Evolutionary conservation across 257 asterid species (phyloP).

Genomic region (Primulina eburnea): DNA sequence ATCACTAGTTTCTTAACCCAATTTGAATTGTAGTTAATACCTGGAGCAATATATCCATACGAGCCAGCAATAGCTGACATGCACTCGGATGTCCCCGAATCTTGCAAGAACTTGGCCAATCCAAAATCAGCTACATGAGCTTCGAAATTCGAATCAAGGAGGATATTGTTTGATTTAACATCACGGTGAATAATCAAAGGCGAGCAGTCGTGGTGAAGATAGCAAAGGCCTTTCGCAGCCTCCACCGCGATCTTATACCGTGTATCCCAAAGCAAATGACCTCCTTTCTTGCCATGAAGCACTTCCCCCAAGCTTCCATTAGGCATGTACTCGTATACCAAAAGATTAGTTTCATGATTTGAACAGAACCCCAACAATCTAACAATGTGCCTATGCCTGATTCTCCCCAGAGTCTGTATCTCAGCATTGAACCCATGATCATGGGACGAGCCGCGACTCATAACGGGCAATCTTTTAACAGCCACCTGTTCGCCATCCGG

Average conservation of each 20-base stretch:
- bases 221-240: constrained; percentile 35
- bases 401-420: constrained; percentile 33
- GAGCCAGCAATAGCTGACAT: constrained; percentile 40
- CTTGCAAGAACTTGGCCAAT: constrained; percentile 26
- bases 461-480: constrained; percentile 27
- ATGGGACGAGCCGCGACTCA: constrained; percentile 30
- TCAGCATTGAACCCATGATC: constrained; percentile 34
- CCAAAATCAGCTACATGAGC: constrained; percentile 39
- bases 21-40: constrained; percentile 10
- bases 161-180: constrained; percentile 22
- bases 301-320: constrained; percentile 32
- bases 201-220: constrained; percentile 34
- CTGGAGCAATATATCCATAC: constrained; percentile 36
- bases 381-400: constrained; percentile 33
- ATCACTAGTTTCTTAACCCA: not conserved
- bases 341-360: constrained; percentile 30
- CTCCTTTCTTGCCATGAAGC: constrained; percentile 33
- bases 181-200: constrained; percentile 34
- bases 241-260: constrained; percentile 31
- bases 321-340: constrained; percentile 17
- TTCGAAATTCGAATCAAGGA: constrained; percentile 29
- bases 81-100: constrained; percentile 33
- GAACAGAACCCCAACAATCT: constrained; percentile 32
- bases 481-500: constrained; percentile 29
- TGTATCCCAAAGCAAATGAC: constrained; percentile 32